Evolutionary conservation across 352 stramenopile species (phyloP), one percentile per base, ranked within the genome.

Genomic region (Aphanomyces invadans): DNA sequence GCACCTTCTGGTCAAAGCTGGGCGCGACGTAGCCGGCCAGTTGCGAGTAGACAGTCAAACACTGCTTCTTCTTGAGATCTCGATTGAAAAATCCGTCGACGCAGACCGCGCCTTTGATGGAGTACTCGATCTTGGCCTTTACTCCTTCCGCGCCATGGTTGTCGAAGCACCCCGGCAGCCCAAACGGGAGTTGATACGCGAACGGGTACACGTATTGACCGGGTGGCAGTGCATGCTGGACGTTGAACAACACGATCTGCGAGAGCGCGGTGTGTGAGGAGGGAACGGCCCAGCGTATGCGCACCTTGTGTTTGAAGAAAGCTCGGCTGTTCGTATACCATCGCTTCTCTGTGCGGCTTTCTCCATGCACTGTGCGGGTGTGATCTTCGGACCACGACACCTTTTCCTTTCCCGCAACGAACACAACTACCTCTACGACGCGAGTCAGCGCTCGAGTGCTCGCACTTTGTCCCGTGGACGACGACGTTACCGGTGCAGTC

Each of bases 121-220:
- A 87, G 76, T 90, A 90, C 72, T 86, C 81, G 78, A 88, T 90
- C 49, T 79, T 76, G 11, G 76, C 81, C 32, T 75, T 70, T 21
- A 88, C 42, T 12, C 82, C 70, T 15, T 78, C 67, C 19, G 87
- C 57, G 25, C 72, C 68, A n/a, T 74, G 63, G 25, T 72, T 76
- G 71, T 86, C 86, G n/a, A 64, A 72, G 1, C 84, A 76, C 15
- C 82, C 82, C 1, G 82, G 80, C 7, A 86, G 45, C 31, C 86
- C 71, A 0, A 71, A 68, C 3, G 79, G 76, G 5, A 90, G 62
- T n/a, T 77, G 74, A 59, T 86, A 89, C 33, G 76, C 70, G 70
- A 90, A 78, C 3, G 82, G 80, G 45, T 86, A 88, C 51, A 88
- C 73, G 62, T 90, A 90, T 66, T 87, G 73, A 12, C 82, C 82